Conservation (phyloP, 768 basidiomycete species). For the Serendipita indica region DNA sequence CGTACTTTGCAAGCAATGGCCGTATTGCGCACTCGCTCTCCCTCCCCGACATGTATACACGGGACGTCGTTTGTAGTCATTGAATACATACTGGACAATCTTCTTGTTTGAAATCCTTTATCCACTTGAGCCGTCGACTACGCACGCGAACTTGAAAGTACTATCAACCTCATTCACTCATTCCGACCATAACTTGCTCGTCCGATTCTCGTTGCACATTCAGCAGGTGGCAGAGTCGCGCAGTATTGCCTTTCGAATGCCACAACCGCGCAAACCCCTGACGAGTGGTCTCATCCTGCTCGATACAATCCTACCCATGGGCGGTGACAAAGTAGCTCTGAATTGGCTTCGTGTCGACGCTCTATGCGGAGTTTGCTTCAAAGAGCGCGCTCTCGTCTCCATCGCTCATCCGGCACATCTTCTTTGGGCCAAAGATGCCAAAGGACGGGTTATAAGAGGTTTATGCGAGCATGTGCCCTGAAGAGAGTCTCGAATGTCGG, state of each 20-base stretch:
- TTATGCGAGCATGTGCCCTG: not conserved
- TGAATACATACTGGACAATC: not conserved
- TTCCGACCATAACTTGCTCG: not conserved
- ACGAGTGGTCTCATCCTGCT: not conserved
- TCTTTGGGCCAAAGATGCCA: not conserved
- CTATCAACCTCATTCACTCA: not conserved
- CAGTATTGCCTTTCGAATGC: not conserved
- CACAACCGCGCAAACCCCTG: not conserved
- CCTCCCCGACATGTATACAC: not conserved
- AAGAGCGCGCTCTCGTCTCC: not conserved
- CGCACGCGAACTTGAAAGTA: not conserved
- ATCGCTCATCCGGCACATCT: not conserved
- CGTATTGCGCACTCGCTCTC: not conserved
- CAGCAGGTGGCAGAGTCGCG: not conserved
- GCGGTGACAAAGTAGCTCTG: not conserved
- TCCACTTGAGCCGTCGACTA: not conserved
- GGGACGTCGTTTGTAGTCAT: too few species aligned
- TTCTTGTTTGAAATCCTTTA: not conserved
- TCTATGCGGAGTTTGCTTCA: not conserved
- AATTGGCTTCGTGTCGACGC: constrained; percentile 1
- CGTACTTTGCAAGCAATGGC: not conserved
- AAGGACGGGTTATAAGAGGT: not conserved
- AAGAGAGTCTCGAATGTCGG: constrained; percentile 1
- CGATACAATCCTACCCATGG: not conserved
- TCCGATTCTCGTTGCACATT: not conserved